Percentiles rank a stretch among this genome's conserved stretches.
These are phyloP conservation scores for Canna indica DNA, from an alignment of 176 grass and related monocot species.

Conservation along the genomic window DNA sequence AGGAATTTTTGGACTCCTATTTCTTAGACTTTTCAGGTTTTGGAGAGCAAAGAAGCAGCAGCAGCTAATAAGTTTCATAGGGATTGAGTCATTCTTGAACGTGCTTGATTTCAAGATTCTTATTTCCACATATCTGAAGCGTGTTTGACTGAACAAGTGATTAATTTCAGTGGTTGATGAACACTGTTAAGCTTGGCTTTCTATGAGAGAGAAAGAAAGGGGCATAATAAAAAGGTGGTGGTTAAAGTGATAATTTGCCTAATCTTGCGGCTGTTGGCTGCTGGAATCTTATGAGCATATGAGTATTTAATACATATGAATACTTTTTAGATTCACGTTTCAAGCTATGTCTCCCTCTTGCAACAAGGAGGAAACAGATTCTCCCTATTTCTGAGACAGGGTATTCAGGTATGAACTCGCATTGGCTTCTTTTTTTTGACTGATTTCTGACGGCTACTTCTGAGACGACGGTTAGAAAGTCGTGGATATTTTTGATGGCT, in stretches of 20 bases:
- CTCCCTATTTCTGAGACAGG: neutral
- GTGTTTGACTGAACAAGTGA: conserved; percentile 1
- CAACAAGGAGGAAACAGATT: neutral
- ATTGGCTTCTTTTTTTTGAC: no score
- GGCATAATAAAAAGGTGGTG: no score
- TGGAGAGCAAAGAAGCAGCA: neutral
- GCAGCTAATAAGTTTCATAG: neutral
- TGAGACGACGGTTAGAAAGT: no score
- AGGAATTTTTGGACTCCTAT: neutral
- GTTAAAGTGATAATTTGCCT: no score
- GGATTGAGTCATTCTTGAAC: neutral
- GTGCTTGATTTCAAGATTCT: neutral
- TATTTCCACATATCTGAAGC: neutral
- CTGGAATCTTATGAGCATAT: neutral
- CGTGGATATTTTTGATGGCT: no score
- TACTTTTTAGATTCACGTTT: neutral
- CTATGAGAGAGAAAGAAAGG: neutral
- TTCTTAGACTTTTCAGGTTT: neutral
- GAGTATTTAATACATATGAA: no score
- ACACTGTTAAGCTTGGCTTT: neutral
- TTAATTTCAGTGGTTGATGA: neutral
- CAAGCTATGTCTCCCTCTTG: neutral
- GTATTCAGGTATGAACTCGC: neutral
- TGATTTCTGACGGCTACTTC: no score
- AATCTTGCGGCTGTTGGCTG: neutral